phyloP scores from a whole-genome alignment of 495 filamentous ascomycete species.

The Darksidea phi region DNA sequence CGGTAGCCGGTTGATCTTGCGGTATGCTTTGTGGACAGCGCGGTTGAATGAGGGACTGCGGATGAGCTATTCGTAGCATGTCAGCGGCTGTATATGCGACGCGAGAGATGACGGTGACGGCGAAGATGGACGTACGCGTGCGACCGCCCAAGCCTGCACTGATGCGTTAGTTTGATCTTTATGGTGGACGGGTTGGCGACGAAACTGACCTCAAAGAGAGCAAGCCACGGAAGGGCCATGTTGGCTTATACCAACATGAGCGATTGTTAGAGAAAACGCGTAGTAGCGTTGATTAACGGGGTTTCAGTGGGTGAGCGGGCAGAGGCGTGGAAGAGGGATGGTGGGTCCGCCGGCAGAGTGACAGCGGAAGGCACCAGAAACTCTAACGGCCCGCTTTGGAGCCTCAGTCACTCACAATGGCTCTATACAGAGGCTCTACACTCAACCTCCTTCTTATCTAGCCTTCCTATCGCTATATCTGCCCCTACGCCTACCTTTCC shows the following conservation, averaged over 20 bases:
- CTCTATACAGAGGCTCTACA: too few relatives aligned
- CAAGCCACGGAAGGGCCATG: slow-evolving; percentile 24
- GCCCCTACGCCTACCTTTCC: too few relatives aligned
- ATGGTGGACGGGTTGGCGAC: neutral
- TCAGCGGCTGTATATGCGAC: slow-evolving; percentile 3
- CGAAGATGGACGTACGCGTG: slow-evolving; percentile 12
- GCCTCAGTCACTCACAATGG: too few relatives aligned
- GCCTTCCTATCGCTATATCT: too few relatives aligned
- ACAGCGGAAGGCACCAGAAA: neutral
- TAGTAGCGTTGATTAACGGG: too few relatives aligned
- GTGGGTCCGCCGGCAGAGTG: neutral
- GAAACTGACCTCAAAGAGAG: slow-evolving; percentile 23
- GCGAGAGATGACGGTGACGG: neutral
- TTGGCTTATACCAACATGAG: neutral
- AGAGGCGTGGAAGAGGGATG: neutral
- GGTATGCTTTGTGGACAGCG: slow-evolving; percentile 29
- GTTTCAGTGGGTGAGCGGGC: neutral
- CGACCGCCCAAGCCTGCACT: slow-evolving; percentile 23
- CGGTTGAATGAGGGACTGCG: slow-evolving; percentile 30
- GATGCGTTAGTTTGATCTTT: slow-evolving; percentile 21
- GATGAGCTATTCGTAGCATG: slow-evolving; percentile 11
- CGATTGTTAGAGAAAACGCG: neutral
- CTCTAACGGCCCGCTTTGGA: too few relatives aligned
- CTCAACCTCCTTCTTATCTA: too few relatives aligned
- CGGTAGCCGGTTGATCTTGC: slow-evolving; percentile 23